Evolutionary conservation across 257 asterid genomes (phyloP).

Genomic region (Solanum virginianum): DNA sequence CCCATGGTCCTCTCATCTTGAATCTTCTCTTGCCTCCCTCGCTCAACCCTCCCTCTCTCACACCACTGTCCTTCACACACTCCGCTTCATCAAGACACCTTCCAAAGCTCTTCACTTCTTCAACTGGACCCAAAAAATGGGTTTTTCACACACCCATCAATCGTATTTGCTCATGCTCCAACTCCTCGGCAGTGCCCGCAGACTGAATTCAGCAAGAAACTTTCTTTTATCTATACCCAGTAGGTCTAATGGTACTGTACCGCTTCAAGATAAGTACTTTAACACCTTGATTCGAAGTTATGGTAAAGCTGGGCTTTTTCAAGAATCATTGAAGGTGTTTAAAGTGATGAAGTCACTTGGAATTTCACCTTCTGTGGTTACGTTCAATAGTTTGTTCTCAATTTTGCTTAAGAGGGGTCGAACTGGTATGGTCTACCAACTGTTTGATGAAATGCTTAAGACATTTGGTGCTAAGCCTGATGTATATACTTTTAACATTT

Average conservation of each 20-base stretch:
- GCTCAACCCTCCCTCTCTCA: slow-evolving; percentile 43
- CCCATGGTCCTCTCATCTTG: slow-evolving; percentile 55
- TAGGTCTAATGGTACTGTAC: slow-evolving; percentile 31
- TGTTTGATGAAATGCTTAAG: slow-evolving; percentile 79
- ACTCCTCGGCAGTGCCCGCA: slow-evolving; percentile 42
- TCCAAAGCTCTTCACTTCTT: slow-evolving; percentile 55
- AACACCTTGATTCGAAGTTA: slow-evolving; percentile 58
- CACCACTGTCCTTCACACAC: slow-evolving; percentile 55
- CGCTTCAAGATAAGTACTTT: slow-evolving; percentile 52
- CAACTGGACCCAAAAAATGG: slow-evolving; percentile 45
- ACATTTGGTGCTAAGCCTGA: slow-evolving; percentile 81
- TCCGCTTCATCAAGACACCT: slow-evolving; percentile 51
- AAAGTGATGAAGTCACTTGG: slow-evolving; percentile 54
- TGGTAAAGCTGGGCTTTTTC: slow-evolving; percentile 63
- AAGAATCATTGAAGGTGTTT: slow-evolving; percentile 56
- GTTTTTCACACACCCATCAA: slow-evolving; percentile 41
- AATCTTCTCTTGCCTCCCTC: slow-evolving; percentile 35
- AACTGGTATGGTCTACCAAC: slow-evolving; percentile 32
- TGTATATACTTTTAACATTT: slow-evolving; percentile 44
- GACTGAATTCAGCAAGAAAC: slow-evolving; percentile 63
- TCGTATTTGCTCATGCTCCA: slow-evolving; percentile 65
- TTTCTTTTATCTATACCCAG: slow-evolving; percentile 61
- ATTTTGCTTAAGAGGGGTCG: slow-evolving; percentile 70
- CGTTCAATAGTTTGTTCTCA: slow-evolving; percentile 45
- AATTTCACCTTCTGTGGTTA: slow-evolving; percentile 57